Base-by-base conservation (phyloP, 805 yeast species). In the Suhomyces vadensis region DNA sequence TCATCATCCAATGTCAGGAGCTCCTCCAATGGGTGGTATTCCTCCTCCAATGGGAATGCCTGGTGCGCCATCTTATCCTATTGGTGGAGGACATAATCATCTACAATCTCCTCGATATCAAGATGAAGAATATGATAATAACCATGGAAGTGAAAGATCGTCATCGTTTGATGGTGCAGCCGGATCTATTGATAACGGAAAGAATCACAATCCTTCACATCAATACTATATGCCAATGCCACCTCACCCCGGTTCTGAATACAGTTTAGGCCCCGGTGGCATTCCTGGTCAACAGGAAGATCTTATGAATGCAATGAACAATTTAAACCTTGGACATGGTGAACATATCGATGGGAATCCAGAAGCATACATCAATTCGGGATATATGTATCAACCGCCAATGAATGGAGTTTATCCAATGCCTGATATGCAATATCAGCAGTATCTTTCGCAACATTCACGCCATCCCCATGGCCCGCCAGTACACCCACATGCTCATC, bases 351-450 rank as follows among this genome's bases (percentile, higher is more conserved):
- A 42, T 13, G 26, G 19, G 23, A 33, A 38, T 13, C 35, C 27
- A 6, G 35, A 47, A 11, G 17, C 13, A 9, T 48, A 36, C 29
- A 39, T 48, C n/a, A 50, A 44, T 31, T 47, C 49, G 11, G 44
- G 49, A 8, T 46, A 42, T 36, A 42, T 47, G 43, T 49, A 47
- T 11, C 55, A 51, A 3, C 56, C 56, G 6, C 39, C 19, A 10
- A 39, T 44, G 45, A 44, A 44, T 35, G 52, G 53, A 21, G 52
- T 49, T 2, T 52, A 41, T 41, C 55, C 53, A 16, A 42, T 51
- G 20, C 41, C 35, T 19, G 58, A 50, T 21, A 37, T 51, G 42
- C 39, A 46, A 22, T 54, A 41, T 31, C 54, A 53, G 27, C 54
- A 47, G 13, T 54, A 42, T 24, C 36, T 53, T 19, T 55, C 55